Evolutionary conservation across 805 yeast species (phyloP), one percentile per base, ranked within the genome.

Genomic region (Pichia sporocuriosa): DNA sequence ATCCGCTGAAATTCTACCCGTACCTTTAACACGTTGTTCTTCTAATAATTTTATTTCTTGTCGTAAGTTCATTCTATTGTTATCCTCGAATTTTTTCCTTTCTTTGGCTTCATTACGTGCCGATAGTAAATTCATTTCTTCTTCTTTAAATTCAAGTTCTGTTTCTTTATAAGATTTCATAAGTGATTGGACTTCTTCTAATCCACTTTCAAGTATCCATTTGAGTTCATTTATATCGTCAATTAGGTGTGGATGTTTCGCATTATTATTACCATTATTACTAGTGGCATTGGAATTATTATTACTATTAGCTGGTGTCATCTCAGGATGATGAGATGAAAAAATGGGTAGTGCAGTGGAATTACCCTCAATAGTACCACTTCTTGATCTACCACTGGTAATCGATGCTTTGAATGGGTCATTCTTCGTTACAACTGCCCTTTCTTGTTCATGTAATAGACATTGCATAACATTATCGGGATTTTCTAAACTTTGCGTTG

Each of bases 211-310:
- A 20, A 69, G 50, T 32, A 64, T 52, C 44, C 62, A 68, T 43
- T 70, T 62, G 28, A 70, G 48, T 45, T 68, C 73, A 43, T 65
- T 70, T 30, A 68, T 65, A 51, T 69, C 70, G 7, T 55, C 59
- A 44, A 56, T 67, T 49, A 59, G 40, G 47, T 58, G 61, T 6
- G 63, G 62, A 23, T 50, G 55, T 13, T 40, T 35, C 10, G 30
- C 16, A 13, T 35, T 24, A 37, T 48, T 47, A 31, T 51, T 37
- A 50, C 56, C 35, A 48, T 56, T 15, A 52, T 29, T 24, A 19
- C 26, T 29, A 21, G 36, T 39, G 29, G 26, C 37, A 28, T 23
- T 32, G n/a, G n/a, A n/a, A 23, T 38, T 19, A 28, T 32, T 13
- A 33, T 32, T 50, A 19, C 32, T 45, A 4, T 51, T 41, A n/a